Base-by-base conservation (phyloP, 73 alveolate genomes). In the Durusdinium trenchii region DNA sequence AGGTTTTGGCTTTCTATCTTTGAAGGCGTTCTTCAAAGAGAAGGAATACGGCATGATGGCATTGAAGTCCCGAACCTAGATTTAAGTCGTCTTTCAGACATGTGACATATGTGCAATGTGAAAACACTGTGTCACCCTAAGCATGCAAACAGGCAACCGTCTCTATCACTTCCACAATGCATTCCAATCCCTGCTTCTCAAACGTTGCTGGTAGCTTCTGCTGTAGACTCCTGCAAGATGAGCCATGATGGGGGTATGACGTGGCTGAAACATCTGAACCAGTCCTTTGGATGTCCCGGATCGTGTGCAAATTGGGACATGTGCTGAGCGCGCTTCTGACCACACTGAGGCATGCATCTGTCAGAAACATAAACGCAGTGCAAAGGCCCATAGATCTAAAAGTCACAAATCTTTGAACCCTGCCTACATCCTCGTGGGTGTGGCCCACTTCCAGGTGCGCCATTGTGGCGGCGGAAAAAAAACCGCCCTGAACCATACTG, bases 351-450 rank as follows among this genome's bases (percentile, higher is more conserved):
- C 47, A 14, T 0, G 75, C 93, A 35, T 83, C 93, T 83, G 69
- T 30, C 75, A 83, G 93, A 35, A 67, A 45, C 9, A 43, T 9
- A 32, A 40, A 20, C 23, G 42, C 50, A 36, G 50, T 3, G 28
- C 50, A 35, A 35, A 71, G 6, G 26, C 50, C 14, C 4, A 48
- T 71, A 35, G 32, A 35, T 16, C 4, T 71, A 35, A 62, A 26
- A 26, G 32, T 4, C 38, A 62, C 18, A 38, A 26, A 10, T 12
- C 76, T 35, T 35, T 62, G 9, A 14, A n/a, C 50, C 60, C 86
- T 54, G 45, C 89, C 89, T 43, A 78, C 46, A n/a, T 78, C 89
- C 23, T 78, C 89, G 64, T 78, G 89, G n/a, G 89, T 78, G 64
- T 78, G 89, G 16, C 89, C 89, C 42, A 78, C 89, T 42, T 45